phyloP scores from a whole-genome alignment of 108 stramenopile species.

The Skeletonema menzelii region DNA sequence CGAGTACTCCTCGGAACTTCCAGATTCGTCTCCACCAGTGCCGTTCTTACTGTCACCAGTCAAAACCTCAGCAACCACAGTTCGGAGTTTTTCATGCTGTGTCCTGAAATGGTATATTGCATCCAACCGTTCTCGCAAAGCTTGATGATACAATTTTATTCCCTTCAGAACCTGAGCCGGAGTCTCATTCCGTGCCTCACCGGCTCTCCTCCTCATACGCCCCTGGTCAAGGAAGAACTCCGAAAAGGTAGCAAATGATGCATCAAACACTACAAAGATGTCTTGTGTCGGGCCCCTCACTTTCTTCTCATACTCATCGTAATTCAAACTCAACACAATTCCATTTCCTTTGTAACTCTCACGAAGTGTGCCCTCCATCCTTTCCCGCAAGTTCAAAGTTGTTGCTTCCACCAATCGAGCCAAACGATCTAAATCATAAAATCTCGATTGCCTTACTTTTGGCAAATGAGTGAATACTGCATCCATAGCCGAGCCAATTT shows the following conservation, averaged over 20 bases:
- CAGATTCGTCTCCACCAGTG: slow-evolving; percentile 4
- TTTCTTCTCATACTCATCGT: slow-evolving; percentile 66
- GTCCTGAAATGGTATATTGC: slow-evolving; percentile 72
- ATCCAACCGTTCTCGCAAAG: slow-evolving; percentile 67
- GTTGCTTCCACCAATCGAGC: slow-evolving; percentile 83
- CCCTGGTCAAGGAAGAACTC: slow-evolving; percentile 82
- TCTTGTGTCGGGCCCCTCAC: slow-evolving; percentile 71
- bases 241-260: slow-evolving; percentile 62
- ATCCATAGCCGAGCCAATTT: slow-evolving; percentile 58
- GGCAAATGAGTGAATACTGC: slow-evolving; percentile 80
- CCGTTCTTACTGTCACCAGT: slow-evolving; percentile 46
- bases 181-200: slow-evolving; percentile 40
- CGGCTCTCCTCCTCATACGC: slow-evolving; percentile 55
- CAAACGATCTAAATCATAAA: slow-evolving; percentile 81
- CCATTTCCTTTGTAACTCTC: slow-evolving; percentile 53
- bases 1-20: slow-evolving; percentile 19
- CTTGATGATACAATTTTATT: slow-evolving; percentile 72
- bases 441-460: slow-evolving; percentile 82
- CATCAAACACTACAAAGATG: slow-evolving; percentile 79
- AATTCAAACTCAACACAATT: slow-evolving; percentile 61
- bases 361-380: slow-evolving; percentile 55
- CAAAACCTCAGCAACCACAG: slow-evolving; percentile 72
- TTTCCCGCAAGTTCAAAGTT: slow-evolving; percentile 65
- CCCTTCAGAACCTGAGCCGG: slow-evolving; percentile 75
- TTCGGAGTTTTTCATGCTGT: slow-evolving; percentile 69